These are phyloP conservation scores for Dendrothele bispora DNA, from an alignment of 768 basidiomycete species.

Conservation along the genomic window DNA sequence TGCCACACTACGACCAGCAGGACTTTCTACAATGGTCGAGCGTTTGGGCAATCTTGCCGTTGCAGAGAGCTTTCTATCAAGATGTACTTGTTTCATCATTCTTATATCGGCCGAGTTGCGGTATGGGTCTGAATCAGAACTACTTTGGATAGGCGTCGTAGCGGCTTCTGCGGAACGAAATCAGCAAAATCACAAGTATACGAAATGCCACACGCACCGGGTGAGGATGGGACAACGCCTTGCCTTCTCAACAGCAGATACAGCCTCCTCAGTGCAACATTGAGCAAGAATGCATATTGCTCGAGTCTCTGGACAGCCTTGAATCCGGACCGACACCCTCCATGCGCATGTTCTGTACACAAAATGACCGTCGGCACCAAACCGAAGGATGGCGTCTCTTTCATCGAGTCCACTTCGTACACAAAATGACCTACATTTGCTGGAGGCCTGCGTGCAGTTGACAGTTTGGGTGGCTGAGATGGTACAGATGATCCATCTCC, in stretches of 20 bases:
- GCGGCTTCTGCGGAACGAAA: constrained; percentile 8
- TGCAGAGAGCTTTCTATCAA: constrained; percentile 94
- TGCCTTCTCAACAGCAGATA: constrained; percentile 86
- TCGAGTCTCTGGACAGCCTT: constrained; percentile 91
- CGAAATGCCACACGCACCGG: constrained; percentile 45
- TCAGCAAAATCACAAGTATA: constrained; percentile 6
- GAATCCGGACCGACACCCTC: constrained; percentile 73
- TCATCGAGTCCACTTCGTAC: constrained; percentile 69
- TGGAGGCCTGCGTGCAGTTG: constrained; percentile 69
- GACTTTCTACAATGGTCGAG: constrained; percentile 94
- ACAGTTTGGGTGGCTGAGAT: constrained; percentile 52
- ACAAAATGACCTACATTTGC: constrained; percentile 80
- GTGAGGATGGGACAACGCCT: constrained; percentile 84
- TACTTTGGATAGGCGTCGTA: constrained; percentile 24
- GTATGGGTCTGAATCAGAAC: constrained; percentile 72
- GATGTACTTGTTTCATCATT: constrained; percentile 90
- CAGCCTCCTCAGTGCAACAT: constrained; percentile 89
- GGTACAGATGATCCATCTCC: constrained; percentile 25
- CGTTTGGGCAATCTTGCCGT: constrained; percentile 90
- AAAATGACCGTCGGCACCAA: constrained; percentile 71
- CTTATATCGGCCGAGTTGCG: constrained; percentile 89
- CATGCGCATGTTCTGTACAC: constrained; percentile 76
- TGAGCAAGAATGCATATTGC: constrained; percentile 96
- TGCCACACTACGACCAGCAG: constrained; percentile 83
- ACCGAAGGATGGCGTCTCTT: constrained; percentile 70